Evolutionary conservation across 2,329 filamentous ascomycete genomes (phyloP).

Genomic region (Coniochaeta sp.): DNA sequence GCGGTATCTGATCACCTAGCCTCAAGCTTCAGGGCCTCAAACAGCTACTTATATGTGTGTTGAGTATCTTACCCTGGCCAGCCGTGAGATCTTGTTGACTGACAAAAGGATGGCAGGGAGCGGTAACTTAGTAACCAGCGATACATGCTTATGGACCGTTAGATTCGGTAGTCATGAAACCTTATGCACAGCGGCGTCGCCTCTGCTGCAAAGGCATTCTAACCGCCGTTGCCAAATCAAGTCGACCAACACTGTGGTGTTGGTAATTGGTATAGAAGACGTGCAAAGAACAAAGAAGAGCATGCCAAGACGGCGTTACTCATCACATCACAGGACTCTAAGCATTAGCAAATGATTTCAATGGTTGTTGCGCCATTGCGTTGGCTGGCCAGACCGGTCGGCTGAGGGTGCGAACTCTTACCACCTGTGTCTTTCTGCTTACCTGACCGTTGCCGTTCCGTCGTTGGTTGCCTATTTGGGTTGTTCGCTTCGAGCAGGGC

Average conservation of each 20-base stretch:
- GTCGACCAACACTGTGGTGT: not conserved
- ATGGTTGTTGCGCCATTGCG: not conserved
- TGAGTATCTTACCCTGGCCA: not conserved
- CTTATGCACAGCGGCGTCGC: not conserved
- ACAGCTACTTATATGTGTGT: not conserved
- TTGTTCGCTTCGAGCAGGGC: not conserved
- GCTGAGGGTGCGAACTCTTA: not conserved
- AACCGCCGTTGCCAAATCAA: not conserved
- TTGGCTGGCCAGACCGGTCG: not conserved
- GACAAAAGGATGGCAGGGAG: not conserved
- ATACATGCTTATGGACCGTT: not conserved
- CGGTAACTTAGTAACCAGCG: not conserved
- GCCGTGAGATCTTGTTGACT: not conserved
- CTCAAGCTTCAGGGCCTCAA: not conserved
- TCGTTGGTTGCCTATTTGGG: not conserved
- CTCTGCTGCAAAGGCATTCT: not conserved
- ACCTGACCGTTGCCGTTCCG: not conserved
- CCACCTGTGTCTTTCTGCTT: not conserved
- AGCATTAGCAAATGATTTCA: not conserved
- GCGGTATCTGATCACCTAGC: not conserved
- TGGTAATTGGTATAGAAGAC: not conserved
- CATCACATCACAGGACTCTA: not conserved
- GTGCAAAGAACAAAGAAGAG: not conserved
- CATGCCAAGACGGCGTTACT: not conserved
- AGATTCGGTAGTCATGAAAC: too few species aligned